Evolutionary conservation across 257 asterid species (phyloP).

Genomic region (Solanum chilense): DNA sequence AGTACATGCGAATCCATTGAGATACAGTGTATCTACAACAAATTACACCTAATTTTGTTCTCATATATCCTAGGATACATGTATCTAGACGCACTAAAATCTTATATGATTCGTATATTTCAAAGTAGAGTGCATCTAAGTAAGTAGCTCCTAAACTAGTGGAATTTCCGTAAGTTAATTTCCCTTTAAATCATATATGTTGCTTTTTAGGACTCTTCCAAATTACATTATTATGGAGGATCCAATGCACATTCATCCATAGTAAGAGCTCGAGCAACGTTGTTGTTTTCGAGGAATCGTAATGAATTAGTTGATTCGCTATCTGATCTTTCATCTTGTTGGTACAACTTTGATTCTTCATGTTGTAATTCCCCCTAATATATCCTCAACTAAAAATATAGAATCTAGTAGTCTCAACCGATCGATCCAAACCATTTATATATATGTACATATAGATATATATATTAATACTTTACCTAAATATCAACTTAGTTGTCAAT

Average conservation of each 20-base stretch:
- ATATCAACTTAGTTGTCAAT: background rate
- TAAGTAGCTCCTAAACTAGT: too few relatives aligned
- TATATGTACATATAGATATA: background rate
- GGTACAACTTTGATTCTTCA: too few relatives aligned
- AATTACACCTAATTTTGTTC: too few relatives aligned
- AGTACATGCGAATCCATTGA: too few relatives aligned
- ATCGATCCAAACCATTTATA: background rate
- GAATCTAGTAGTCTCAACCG: background rate
- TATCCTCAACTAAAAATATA: background rate
- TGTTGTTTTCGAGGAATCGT: background rate
- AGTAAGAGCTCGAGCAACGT: background rate
- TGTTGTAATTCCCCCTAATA: background rate
- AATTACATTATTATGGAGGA: background rate
- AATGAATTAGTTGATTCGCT: background rate
- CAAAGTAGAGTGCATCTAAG: too few relatives aligned
- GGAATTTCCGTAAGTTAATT: accelerated
- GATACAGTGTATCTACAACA: too few relatives aligned
- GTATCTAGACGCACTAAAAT: too few relatives aligned
- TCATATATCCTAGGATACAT: too few relatives aligned
- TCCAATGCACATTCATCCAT: background rate
- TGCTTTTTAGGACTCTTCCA: background rate
- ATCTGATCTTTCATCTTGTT: background rate
- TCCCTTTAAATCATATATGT: too few relatives aligned
- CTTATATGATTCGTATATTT: too few relatives aligned
- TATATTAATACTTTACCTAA: background rate